Evolutionary conservation across 2,329 filamentous ascomycete species (phyloP).

Genomic region (Aspergillus texensis): DNA sequence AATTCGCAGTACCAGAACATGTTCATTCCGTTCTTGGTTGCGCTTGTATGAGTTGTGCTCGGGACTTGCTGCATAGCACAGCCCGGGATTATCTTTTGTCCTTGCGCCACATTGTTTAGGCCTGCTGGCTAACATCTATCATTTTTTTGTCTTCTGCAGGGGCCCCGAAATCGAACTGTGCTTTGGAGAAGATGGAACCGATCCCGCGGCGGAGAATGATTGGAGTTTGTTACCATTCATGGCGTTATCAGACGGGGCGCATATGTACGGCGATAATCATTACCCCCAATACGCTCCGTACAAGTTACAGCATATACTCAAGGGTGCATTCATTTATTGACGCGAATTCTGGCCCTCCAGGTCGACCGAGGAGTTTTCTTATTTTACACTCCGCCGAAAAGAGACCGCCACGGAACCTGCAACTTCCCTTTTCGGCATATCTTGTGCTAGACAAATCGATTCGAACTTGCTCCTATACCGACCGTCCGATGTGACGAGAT

Average conservation of each 20-base stretch:
- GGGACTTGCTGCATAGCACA: not conserved
- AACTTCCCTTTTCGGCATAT: constrained; percentile 91
- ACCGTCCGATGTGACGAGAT: constrained; percentile 89
- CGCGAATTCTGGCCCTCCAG: constrained; percentile 46
- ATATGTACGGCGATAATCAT: constrained; percentile 65
- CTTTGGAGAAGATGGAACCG: constrained; percentile 77
- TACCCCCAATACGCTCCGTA: constrained; percentile 1
- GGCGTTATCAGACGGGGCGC: constrained; percentile 92
- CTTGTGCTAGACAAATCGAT: constrained; percentile 90
- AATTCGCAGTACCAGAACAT: not conserved
- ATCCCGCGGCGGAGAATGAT: constrained; percentile 81
- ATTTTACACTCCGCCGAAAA: constrained; percentile 82
- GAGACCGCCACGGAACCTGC: constrained; percentile 53
- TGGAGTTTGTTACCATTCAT: constrained; percentile 95
- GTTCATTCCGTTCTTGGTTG: not conserved
- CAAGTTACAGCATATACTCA: constrained; percentile 2
- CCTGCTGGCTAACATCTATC: not conserved
- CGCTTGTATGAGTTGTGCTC: not conserved
- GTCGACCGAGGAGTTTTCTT: constrained; percentile 93
- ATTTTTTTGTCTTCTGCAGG: constrained; percentile 39
- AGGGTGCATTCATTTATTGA: constrained; percentile 15
- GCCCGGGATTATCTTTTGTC: not conserved
- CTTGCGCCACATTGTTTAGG: not conserved
- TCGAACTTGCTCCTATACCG: constrained; percentile 74
- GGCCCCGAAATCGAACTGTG: constrained; percentile 93